Base-by-base conservation (phyloP, 2,329 filamentous ascomycete species). In the Periconia macrospinosa region DNA sequence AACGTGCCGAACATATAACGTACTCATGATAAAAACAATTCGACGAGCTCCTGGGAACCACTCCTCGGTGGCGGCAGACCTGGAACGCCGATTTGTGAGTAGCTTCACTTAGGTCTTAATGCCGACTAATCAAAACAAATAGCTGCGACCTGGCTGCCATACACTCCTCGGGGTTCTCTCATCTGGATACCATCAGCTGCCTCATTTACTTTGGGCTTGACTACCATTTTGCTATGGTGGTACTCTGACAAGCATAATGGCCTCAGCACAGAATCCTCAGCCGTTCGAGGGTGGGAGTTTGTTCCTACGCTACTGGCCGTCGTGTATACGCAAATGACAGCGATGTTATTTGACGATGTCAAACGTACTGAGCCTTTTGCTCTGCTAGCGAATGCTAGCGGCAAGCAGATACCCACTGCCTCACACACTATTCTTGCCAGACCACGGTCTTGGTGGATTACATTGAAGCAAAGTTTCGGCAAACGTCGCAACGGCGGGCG, bases 351-450 rank as follows among this genome's bases (percentile, higher is more conserved):
- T 27, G 50, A 60, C 6, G 58, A 60, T 42, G 43, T 60, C 41
- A 45, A 53, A 19, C 44, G 55, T 18, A 60, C 58, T 3, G 58
- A 60, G 40, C 53, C 53, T 13, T 60, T 58, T 47, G 58, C 58
- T 7, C 49, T 49, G 17, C 18, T 60, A 18, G 47, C 55, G 14
- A 30, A 49, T 3, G 46, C 41, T 20, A 17, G 17, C 18, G 37
- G 33, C 2, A 30, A 30, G 11, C 33, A 47, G 3, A 41, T 49
- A 2, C 41, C 33, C 6, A 47, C 50, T 18, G n/a, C n/a, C n/a
- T 46, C 50, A 9, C 48, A 44, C 15, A 56, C 54, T 19, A 33
- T 56, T 30, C 40, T 53, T 5, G 45, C 51, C 27, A 41, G 41
- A 13, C 56, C 56, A 7, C 53, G 52, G 46, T 47, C 42, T 14